phyloP scores from a whole-genome alignment of 768 basidiomycete genomes.

The Xerocomellus amylosporus region DNA sequence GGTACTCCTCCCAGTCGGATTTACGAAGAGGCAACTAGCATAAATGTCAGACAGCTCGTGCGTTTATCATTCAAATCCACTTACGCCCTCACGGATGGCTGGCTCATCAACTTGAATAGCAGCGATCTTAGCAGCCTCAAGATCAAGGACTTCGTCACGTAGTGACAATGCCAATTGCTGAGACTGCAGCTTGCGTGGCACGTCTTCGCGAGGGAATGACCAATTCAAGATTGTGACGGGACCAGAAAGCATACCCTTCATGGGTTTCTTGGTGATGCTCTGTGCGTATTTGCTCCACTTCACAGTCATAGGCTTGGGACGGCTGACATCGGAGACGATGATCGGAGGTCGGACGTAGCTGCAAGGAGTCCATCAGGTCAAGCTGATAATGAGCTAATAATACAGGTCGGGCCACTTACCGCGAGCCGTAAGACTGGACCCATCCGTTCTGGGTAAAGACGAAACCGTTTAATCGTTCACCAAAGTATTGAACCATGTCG shows the following conservation, averaged over 20 bases:
- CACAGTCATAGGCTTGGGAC: slow-evolving; percentile 90
- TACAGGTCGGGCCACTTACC: slow-evolving; percentile 44
- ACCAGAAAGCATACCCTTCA: slow-evolving; percentile 99
- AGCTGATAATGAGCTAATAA: slow-evolving; percentile 4
- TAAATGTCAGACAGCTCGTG: background rate
- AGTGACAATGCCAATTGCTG: slow-evolving; percentile 97
- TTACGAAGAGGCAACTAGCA: slow-evolving; percentile 89
- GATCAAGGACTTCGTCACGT: slow-evolving; percentile 96
- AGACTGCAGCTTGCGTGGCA: slow-evolving; percentile 93
- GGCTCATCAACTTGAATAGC: slow-evolving; percentile 99
- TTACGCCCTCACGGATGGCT: slow-evolving; percentile 96
- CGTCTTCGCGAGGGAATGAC: slow-evolving; percentile 99
- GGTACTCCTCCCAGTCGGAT: slow-evolving; percentile 93
- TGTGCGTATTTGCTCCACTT: slow-evolving; percentile 97
- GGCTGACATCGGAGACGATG: slow-evolving; percentile 96
- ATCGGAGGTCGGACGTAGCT: slow-evolving; percentile 98
- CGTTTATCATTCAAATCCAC: slow-evolving; percentile 26
- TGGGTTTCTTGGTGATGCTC: slow-evolving; percentile 86
- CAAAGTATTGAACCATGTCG: slow-evolving; percentile 99
- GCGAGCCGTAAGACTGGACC: slow-evolving; percentile 99
- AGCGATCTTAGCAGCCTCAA: slow-evolving; percentile 93
- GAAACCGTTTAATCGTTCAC: slow-evolving; percentile 91
- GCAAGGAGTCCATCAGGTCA: slow-evolving; percentile 8
- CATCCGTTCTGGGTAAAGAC: slow-evolving; percentile 98
- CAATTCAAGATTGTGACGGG: slow-evolving; percentile 99